Percentiles rank a stretch among this genome's conserved stretches.
These are phyloP conservation scores for Oryza meyeriana DNA, from an alignment of 176 grass and related monocot species.

Conservation along the genomic window DNA sequence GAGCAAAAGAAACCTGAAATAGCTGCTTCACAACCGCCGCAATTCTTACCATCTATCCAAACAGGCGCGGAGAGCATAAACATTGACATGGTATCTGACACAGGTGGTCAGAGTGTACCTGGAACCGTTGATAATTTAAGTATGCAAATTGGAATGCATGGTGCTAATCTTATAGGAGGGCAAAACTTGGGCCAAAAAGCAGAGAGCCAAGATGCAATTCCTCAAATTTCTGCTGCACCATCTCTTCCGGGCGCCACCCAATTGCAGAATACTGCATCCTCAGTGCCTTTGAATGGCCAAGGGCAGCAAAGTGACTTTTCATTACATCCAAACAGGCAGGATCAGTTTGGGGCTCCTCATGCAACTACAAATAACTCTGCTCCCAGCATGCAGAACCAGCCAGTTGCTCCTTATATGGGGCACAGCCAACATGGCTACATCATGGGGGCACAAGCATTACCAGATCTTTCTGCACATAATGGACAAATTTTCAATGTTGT, in stretches of 20 bases:
- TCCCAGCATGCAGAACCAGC: constrained; percentile 44
- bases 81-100: constrained; percentile 30
- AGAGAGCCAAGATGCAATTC: constrained; percentile 37
- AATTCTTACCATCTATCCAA: constrained; percentile 21
- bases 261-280: constrained; percentile 39
- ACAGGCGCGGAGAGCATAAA: constrained; percentile 6
- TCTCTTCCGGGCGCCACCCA: constrained; percentile 36
- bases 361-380: constrained; percentile 40
- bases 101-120: no score
- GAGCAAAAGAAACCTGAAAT: constrained; percentile 35
- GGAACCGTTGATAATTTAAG: constrained; percentile 19
- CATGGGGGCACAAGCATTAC: constrained; percentile 40
- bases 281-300: constrained; percentile 42
- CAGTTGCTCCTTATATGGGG: constrained; percentile 44
- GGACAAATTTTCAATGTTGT: constrained; percentile 41
- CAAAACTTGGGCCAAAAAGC: constrained; percentile 37
- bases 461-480: constrained; percentile 35
- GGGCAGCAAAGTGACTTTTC: constrained; percentile 46
- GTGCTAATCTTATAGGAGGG: constrained; percentile 28
- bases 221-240: constrained; percentile 30
- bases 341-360: constrained; percentile 41
- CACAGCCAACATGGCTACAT: constrained; percentile 40
- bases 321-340: constrained; percentile 43
- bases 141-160: constrained; percentile 38
- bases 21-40: constrained; percentile 32